phyloP scores from a whole-genome alignment of 768 basidiomycete species.

The Rhodosporidiobolus odoratus region DNA sequence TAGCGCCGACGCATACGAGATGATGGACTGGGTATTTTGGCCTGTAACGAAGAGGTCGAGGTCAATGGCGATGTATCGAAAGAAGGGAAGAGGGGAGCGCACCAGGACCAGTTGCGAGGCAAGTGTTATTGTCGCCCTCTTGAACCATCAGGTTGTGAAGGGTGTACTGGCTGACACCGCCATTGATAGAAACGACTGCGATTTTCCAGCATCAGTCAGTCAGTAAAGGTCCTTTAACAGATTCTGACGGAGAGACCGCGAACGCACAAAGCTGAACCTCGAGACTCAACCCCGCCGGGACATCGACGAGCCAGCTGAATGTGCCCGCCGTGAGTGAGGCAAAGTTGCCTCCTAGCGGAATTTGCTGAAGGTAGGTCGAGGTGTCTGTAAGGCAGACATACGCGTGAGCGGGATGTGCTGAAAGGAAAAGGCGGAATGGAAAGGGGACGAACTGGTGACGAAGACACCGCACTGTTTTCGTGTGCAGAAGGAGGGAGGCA shows the following conservation, averaged over 20 bases:
- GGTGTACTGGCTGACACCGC: slow-evolving; percentile 8
- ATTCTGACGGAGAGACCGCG: no score
- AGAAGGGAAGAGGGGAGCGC: neutral
- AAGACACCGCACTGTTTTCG: slow-evolving; percentile 15
- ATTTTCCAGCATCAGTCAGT: neutral
- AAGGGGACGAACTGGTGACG: slow-evolving; percentile 14
- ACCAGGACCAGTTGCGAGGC: slow-evolving; percentile 8
- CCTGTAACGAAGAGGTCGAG: neutral
- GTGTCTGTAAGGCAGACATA: neutral
- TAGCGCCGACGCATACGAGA: slow-evolving; percentile 18
- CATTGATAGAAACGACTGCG: slow-evolving; percentile 25
- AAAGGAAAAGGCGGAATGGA: neutral
- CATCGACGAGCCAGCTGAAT: slow-evolving; percentile 24
- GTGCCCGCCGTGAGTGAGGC: slow-evolving; percentile 1
- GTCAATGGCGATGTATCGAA: neutral
- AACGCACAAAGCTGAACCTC: slow-evolving; percentile 19
- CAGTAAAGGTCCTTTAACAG: fast-evolving
- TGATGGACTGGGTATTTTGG: slow-evolving; percentile 26
- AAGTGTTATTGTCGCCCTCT: neutral
- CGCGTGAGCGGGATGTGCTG: no score
- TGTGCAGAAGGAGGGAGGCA: neutral
- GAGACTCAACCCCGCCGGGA: slow-evolving; percentile 16
- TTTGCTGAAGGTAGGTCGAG: slow-evolving; percentile 21
- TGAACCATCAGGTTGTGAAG: neutral
- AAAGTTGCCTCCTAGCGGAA: slow-evolving; percentile 6